Conservation (phyloP, 768 basidiomycete species). For the Exsudoporus frostii region DNA sequence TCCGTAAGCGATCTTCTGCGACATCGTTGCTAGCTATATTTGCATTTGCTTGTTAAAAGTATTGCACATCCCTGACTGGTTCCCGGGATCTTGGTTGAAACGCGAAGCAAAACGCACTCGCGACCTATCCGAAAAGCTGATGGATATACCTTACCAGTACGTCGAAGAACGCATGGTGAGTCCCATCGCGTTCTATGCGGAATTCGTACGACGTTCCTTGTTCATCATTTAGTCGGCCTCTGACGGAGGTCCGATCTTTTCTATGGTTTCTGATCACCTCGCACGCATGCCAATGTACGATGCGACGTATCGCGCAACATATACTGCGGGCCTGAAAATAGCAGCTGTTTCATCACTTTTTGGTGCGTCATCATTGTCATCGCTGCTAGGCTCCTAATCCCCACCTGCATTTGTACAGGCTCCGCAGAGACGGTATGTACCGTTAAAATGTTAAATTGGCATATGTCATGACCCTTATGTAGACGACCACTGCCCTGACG, state of each 20-base stretch:
- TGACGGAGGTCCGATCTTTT: background rate
- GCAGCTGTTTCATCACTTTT: background rate
- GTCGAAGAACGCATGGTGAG: background rate
- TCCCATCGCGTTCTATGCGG: background rate
- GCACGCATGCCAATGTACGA: background rate
- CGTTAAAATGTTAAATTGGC: too few species aligned
- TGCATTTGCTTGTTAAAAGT: slow-evolving; percentile 5
- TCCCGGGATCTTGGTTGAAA: slow-evolving; percentile 1
- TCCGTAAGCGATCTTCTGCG: background rate
- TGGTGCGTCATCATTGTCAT: too few species aligned
- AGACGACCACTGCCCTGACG: background rate
- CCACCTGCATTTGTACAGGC: too few species aligned
- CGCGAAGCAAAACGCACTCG: background rate
- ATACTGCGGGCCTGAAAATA: too few species aligned
- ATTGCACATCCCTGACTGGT: slow-evolving; percentile 21
- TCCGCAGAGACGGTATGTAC: too few species aligned
- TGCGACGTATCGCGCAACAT: background rate
- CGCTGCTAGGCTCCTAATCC: too few species aligned
- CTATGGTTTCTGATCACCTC: slow-evolving; percentile 1
- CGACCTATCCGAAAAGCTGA: background rate
- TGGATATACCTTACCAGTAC: background rate
- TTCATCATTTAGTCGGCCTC: background rate
- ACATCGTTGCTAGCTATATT: background rate
- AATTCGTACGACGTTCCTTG: background rate
- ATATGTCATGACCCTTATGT: too few species aligned